Conservation (phyloP, 1,284 basidiomycete genomes). For the Pseudozyma tsukubaensis region DNA sequence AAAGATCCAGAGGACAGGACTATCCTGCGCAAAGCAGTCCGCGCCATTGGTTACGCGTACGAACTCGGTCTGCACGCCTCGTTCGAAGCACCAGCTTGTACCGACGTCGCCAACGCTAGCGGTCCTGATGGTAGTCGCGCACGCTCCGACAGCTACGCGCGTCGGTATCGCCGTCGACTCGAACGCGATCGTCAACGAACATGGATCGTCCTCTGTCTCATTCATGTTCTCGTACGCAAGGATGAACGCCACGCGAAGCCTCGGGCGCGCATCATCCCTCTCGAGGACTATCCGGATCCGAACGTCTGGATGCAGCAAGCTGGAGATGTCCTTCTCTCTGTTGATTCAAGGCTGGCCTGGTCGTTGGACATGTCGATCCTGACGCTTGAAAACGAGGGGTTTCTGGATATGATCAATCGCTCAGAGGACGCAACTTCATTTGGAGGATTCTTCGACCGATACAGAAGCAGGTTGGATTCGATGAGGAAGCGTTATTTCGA, state of each 20-base stretch:
- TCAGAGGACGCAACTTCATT: conserved; percentile 36
- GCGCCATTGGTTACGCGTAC: conserved; percentile 67
- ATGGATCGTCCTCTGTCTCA: conserved; percentile 50
- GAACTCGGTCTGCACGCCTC: conserved; percentile 64
- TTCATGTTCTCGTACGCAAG: conserved; percentile 35
- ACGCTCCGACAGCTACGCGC: conserved; percentile 22
- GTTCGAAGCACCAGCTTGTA: conserved; percentile 17
- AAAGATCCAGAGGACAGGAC: conserved; percentile 72
- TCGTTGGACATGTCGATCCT: conserved; percentile 38
- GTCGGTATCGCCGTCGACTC: conserved; percentile 12
- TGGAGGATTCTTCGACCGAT: conserved; percentile 40
- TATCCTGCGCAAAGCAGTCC: conserved; percentile 66
- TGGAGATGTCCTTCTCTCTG: conserved; percentile 35
- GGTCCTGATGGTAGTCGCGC: conserved; percentile 1
- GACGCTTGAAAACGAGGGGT: conserved; percentile 30
- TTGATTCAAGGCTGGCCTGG: conserved; percentile 47
- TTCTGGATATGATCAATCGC: conserved; percentile 32
- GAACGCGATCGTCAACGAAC: conserved; percentile 51
- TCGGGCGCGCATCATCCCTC: conserved; percentile 33
- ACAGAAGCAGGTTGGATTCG: conserved; percentile 23
- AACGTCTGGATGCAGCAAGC: conserved; percentile 33
- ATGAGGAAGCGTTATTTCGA: conserved; percentile 41
- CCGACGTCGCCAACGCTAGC: not conserved
- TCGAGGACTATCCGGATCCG: conserved; percentile 43
- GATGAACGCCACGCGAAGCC: conserved; percentile 32